Percentiles rank a stretch among this genome's conserved stretches.
These are phyloP conservation scores for Mucor mucedo DNA, from an alignment of 371 early-diverging fungal genomes.

Conservation along the genomic window DNA sequence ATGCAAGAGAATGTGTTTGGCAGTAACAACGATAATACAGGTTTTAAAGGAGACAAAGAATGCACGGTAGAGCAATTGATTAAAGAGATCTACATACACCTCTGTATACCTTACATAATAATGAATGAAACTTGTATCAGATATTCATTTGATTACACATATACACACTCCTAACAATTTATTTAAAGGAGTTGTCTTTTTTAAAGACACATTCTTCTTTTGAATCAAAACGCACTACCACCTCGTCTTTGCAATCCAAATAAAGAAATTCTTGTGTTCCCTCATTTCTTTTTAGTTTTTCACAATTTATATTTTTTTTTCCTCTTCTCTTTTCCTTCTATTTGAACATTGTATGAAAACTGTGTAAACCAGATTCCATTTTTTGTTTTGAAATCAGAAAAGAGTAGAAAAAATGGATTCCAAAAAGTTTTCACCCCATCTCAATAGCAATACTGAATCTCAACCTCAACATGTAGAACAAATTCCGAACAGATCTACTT, in stretches of 20 bases:
- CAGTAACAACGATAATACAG: no score
- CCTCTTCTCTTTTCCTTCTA: not conserved
- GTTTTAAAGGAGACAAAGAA: no score
- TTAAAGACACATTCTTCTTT: slow-evolving; percentile 6
- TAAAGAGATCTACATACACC: no score
- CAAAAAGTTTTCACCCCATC: not conserved
- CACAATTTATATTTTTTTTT: not conserved
- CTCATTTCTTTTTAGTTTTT: slow-evolving; percentile 2
- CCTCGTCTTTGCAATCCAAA: slow-evolving; percentile 9
- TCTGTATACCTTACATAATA: not conserved
- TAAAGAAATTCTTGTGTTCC: slow-evolving; percentile 11
- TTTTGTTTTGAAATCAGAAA: not conserved
- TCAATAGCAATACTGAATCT: slow-evolving; percentile 3
- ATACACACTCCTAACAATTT: not conserved
- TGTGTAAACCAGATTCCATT: not conserved
- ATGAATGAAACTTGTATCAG: slow-evolving; percentile 1
- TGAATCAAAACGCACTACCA: not conserved
- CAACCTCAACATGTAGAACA: slow-evolving; percentile 5
- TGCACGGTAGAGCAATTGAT: no score
- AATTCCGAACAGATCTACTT: slow-evolving; percentile 15
- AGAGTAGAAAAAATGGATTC: not conserved
- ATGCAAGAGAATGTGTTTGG: no score
- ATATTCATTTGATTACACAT: not conserved
- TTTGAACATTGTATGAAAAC: not conserved
- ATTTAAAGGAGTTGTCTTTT: slow-evolving; percentile 1